Conservation (phyloP, 2,329 filamentous ascomycete species). For the Aschersonia sp. region DNA sequence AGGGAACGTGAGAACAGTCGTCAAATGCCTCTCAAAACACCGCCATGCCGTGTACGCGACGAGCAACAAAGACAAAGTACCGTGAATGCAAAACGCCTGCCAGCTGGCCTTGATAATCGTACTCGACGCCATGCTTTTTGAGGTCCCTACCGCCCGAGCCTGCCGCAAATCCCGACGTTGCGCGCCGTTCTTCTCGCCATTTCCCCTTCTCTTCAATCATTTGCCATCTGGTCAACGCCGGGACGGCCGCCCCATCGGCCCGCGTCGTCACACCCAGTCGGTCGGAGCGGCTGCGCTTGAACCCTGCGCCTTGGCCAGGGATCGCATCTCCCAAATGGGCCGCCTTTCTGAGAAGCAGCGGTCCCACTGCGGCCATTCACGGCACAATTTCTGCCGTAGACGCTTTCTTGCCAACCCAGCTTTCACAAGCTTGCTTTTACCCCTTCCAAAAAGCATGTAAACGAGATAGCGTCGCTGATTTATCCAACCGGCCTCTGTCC, state of each 20-base stretch:
- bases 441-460: slow-evolving; percentile 1
- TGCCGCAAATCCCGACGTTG: neutral
- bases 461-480: neutral
- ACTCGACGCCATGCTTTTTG: slow-evolving; percentile 1
- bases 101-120: slow-evolving; percentile 1
- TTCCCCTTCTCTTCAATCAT: too few species aligned
- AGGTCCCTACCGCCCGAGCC: neutral
- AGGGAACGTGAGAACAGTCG: too few species aligned
- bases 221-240: too few species aligned
- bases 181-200: neutral
- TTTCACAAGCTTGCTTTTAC: neutral
- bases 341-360: too few species aligned
- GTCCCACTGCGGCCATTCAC: too few species aligned
- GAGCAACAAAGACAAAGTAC: neutral
- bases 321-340: too few species aligned
- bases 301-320: too few species aligned
- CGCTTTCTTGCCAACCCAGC: neutral
- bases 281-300: too few species aligned
- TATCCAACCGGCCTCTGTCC: slow-evolving; percentile 2
- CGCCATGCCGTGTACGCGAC: slow-evolving; percentile 3
- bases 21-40: slow-evolving; percentile 1
- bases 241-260: too few species aligned
- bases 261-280: too few species aligned
- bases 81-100: slow-evolving; percentile 4
- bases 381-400: neutral